phyloP scores from a whole-genome alignment of 192 early-diverging fungal species.

The Pilobolus umbonatus region DNA sequence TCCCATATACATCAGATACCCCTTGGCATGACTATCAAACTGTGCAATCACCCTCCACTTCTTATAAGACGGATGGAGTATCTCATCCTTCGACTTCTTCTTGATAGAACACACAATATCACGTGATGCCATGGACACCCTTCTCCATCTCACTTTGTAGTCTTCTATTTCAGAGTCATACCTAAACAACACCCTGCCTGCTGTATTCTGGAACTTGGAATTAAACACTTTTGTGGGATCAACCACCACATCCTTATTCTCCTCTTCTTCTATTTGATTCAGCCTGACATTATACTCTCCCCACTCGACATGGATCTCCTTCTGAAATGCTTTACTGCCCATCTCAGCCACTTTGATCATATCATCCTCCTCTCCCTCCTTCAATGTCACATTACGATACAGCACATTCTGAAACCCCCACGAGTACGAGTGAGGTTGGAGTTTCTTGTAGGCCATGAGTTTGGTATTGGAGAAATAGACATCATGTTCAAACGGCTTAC shows the following conservation, averaged over 20 bases:
- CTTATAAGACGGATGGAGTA: neutral
- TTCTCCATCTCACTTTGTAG: slow-evolving; percentile 26
- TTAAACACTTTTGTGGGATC: neutral
- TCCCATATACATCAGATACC: slow-evolving; percentile 28
- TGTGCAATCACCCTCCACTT: slow-evolving; percentile 20
- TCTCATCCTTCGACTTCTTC: neutral
- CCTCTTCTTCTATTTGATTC: slow-evolving; percentile 1
- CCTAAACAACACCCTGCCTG: slow-evolving; percentile 22
- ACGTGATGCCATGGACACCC: slow-evolving; percentile 25
- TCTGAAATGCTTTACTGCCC: slow-evolving; percentile 31
- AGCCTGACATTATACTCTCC: neutral
- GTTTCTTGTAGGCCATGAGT: slow-evolving; percentile 19
- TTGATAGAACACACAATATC: slow-evolving; percentile 29
- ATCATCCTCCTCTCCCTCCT: neutral
- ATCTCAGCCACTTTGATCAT: slow-evolving; percentile 25
- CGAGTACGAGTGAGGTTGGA: slow-evolving; percentile 34
- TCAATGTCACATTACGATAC: slow-evolving; percentile 2
- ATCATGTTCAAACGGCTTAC: slow-evolving; percentile 24
- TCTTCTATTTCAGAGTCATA: slow-evolving; percentile 23
- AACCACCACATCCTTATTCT: neutral
- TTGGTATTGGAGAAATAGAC: slow-evolving; percentile 24
- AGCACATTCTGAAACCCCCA: slow-evolving; percentile 38
- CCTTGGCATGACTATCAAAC: slow-evolving; percentile 34
- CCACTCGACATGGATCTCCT: slow-evolving; percentile 31
- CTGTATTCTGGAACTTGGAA: slow-evolving; percentile 18